Conservation (phyloP, 306 rosid species). For the Fragaria vesca region DNA sequence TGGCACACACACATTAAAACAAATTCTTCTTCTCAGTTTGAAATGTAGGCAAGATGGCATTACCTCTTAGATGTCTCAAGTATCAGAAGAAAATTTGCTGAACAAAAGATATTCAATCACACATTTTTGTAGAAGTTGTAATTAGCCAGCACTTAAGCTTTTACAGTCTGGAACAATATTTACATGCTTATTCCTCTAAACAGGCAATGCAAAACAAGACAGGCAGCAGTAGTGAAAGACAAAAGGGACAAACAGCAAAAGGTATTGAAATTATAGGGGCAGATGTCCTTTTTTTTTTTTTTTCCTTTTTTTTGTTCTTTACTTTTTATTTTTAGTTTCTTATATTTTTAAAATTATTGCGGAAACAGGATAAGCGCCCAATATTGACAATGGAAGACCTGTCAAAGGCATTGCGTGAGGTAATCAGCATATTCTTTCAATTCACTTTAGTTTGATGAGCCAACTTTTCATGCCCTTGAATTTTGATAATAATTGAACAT, state of each 20-base stretch:
- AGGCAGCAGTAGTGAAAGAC: constrained; percentile 78
- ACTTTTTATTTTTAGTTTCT: not conserved
- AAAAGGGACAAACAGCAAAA: constrained; percentile 93
- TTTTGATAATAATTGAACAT: constrained; percentile 1
- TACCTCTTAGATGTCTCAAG: not conserved
- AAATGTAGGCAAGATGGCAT: not conserved
- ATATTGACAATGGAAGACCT: constrained; percentile 82
- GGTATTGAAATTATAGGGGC: constrained; percentile 39
- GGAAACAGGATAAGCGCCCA: constrained; percentile 78
- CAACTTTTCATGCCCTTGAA: not conserved
- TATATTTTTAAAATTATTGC: constrained; percentile 20
- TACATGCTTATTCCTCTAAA: constrained; percentile 17
- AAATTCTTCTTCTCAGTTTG: not conserved
- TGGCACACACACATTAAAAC: not conserved
- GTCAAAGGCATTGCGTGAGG: constrained; percentile 73
- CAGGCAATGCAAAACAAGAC: constrained; percentile 96
- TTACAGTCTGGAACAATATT: constrained; percentile 23
- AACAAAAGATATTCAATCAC: not conserved
- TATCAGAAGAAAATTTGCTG: not conserved
- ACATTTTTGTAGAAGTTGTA: not conserved
- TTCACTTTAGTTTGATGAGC: not conserved
- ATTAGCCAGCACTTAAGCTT: not conserved
- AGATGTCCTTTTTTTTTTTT: not conserved
- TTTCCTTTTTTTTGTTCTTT: too few species aligned
- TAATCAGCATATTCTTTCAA: constrained; percentile 18